Evolutionary conservation across 2,329 filamentous ascomycete genomes (phyloP), one percentile per base, ranked within the genome.

Genomic region (Ramularia collo-cygni): DNA sequence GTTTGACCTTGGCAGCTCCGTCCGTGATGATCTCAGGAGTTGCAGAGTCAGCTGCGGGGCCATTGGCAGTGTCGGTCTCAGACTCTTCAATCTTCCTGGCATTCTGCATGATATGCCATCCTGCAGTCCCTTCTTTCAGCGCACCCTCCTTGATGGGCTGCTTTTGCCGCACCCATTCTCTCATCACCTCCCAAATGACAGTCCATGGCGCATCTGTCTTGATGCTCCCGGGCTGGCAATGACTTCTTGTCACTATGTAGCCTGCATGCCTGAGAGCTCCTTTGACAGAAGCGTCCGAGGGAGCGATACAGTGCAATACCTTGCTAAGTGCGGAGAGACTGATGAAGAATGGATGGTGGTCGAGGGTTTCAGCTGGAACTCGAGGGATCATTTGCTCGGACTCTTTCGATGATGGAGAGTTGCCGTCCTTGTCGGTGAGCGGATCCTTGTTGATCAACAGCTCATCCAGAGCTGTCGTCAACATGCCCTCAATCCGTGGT

Each of bases 161-260:
- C 55, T 82, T 84, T 59, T 94, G 87, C 16, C 82, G 76, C 10
- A 85, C 77, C 87, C 88, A 98, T 64, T 95, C 88, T 17, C 85
- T 76, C 78, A 96, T 92, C 18, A 96, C 70, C 59, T 93, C 84
- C 89, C 92, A 96, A 34, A 98, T 76, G 0, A 86, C 80, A 4
- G 71, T 71, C 88, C 88, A 98, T 0, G 89, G 85, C 10, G 92
- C 92, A 63, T 96, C 80, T 0, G 92, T 96, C 68, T 93, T 94
- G 64, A 96, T 80, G 56, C 85, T 92, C 17, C 89, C 90, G 0
- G 86, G 76, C 51, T 88, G 87, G 54, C 87, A 87, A 63, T 98
- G 92, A 53, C 85, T 94, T 55, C 90, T 79, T 1, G 85, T 85
- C 3, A 84, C 84, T 32, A 76, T 74, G 59, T 94, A 96, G 5